A percentile compares a stretch with the other conserved stretches of the same genome.
These are phyloP conservation scores for Acanthochlamys bracteata DNA, from an alignment of 106 monocot genomes.

Conservation along the genomic window DNA sequence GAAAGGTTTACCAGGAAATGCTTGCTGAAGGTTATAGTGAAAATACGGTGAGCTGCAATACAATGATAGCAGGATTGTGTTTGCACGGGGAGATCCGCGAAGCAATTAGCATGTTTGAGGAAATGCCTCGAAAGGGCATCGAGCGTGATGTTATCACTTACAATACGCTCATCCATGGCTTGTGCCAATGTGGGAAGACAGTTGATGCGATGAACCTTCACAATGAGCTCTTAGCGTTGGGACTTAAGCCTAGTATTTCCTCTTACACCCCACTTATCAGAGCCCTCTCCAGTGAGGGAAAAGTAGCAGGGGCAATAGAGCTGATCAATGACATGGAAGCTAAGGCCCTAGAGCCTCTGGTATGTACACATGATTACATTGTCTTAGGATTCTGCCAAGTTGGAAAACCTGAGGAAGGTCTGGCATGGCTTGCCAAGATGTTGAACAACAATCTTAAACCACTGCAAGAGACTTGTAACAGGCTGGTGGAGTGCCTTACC, in stretches of 20 bases:
- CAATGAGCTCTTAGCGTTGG: conserved; percentile 14
- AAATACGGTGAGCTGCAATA: conserved; percentile 44
- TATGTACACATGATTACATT: conserved; percentile 33
- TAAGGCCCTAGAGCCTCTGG: conserved; percentile 29
- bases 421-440: conserved; percentile 45
- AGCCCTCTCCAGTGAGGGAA: conserved; percentile 33
- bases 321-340: conserved; percentile 39
- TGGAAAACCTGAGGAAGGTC: conserved; percentile 26
- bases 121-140: conserved; percentile 31
- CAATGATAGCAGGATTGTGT: conserved; percentile 36
- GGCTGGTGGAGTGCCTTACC: conserved; percentile 28
- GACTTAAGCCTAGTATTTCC: conserved; percentile 27
- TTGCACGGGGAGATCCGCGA: conserved; percentile 24
- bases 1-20: conserved; percentile 49
- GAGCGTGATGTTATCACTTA: conserved; percentile 39
- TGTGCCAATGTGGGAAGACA: conserved; percentile 34
- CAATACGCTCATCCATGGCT: conserved; percentile 45
- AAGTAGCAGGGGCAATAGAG: conserved; percentile 21
- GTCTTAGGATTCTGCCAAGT: conserved; percentile 35
- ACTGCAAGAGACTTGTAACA: conserved; percentile 13
- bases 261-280: conserved; percentile 44
- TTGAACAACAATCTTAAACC: conserved; percentile 39
- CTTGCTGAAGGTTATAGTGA: conserved; percentile 21
- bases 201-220: conserved; percentile 26
- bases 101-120: conserved; percentile 30